Evolutionary conservation across 78 protist species (phyloP), one percentile per base, ranked within the genome.

Genomic region (Bodo saltans): DNA sequence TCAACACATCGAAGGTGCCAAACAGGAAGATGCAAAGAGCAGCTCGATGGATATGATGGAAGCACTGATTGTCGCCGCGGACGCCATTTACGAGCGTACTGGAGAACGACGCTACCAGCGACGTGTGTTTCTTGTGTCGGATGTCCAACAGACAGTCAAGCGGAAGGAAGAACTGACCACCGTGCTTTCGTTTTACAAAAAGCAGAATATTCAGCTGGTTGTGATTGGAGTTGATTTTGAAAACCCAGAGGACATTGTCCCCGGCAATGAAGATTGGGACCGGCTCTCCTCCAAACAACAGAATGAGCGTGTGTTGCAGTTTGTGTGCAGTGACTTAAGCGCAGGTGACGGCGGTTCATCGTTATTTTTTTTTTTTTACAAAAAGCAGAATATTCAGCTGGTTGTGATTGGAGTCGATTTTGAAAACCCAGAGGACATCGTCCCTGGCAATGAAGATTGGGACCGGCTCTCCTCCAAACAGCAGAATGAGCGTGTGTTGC

Each of bases 41-140:
- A 1, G n/a, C 33, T 11, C 2, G 3, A 33, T 26, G 35, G 81
- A 68, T 2, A 12, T 82, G 68, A 2, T 82, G 37, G 85, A 82
- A 38, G 2, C 85, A 37, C 78, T 82, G 1, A 34, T 72, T 30
- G 85, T 82, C 37, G 85, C 85, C 1, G 78, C 42, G 32, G 78
- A 82, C 70, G 8, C 70, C 41, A 25, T 82, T 40, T 1, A 69
- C 34, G 53, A 26, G 34, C 42, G 79, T 11, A 29, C 27, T 0
- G 32, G 28, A 21, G 68, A 70, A 42, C 2, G 1, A 33, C 42
- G 27, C 33, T 82, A 26, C 76, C 38, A 8, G 1, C 74, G 33
- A 29, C 39, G 85, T 0, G 27, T 82, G 33, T 82, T 82, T 35
- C 69, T 82, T 28, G 3, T 82, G 76, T 21, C 85, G 33, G 2